These are phyloP conservation scores for Umbilicaria muhlenbergii DNA, from an alignment of 495 filamentous ascomycete genomes.

Conservation along the genomic window DNA sequence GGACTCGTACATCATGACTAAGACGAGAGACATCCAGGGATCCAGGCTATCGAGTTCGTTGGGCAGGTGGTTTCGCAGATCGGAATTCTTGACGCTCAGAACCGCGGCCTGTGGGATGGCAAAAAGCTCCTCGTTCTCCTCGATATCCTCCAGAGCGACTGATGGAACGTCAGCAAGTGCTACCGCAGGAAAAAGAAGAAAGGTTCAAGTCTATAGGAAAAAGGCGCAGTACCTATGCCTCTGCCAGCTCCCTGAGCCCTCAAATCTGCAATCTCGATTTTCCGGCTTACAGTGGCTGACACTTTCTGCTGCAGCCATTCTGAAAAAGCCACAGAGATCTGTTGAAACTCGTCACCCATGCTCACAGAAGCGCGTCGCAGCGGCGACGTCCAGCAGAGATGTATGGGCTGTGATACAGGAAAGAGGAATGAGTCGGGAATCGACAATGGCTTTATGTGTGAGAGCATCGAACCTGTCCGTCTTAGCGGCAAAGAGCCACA, in stretches of 20 bases:
- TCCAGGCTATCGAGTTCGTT: constrained; percentile 27
- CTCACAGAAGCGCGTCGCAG: constrained; percentile 10
- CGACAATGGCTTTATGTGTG: not conserved
- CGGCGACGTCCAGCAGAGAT: constrained; percentile 28
- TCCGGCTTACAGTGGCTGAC: constrained; percentile 36
- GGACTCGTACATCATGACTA: constrained; percentile 70
- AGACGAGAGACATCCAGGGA: constrained; percentile 51
- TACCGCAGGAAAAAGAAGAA: constrained; percentile 12
- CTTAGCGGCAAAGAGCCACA: too few species aligned
- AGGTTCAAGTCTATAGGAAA: not conserved
- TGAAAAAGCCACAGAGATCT: constrained; percentile 33
- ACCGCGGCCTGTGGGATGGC: constrained; percentile 40
- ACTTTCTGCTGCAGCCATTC: constrained; percentile 35
- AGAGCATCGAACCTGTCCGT: not conserved
- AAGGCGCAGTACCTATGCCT: constrained; percentile 36
- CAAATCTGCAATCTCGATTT: constrained; percentile 39
- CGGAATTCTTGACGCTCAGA: constrained; percentile 35
- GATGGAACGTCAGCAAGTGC: constrained; percentile 1
- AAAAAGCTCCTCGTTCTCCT: constrained; percentile 50
- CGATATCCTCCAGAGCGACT: constrained; percentile 43
- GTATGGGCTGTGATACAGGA: not conserved
- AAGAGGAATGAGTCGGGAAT: not conserved
- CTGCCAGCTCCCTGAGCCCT: constrained; percentile 35
- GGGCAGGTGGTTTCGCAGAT: constrained; percentile 26
- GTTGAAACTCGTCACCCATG: constrained; percentile 24